Conservation (phyloP, 1,284 basidiomycete genomes). For the Ceratobasidium papillatum region DNA sequence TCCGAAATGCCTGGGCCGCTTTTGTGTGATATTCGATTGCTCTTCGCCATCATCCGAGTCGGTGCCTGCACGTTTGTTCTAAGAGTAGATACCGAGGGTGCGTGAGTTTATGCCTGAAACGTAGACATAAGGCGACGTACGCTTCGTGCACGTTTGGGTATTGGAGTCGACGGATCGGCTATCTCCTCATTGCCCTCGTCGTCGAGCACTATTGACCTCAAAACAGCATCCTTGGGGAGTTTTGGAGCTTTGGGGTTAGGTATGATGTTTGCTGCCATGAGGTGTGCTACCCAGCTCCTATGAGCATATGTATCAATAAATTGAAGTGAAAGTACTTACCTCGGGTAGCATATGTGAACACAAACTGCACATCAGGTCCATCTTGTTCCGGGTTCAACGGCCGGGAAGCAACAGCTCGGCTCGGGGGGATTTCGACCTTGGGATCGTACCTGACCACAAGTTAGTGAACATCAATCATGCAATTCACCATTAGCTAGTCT, state of each 20-base stretch:
- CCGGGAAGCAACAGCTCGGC: conserved; percentile 24
- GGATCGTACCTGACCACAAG: background rate
- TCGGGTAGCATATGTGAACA: conserved; percentile 37
- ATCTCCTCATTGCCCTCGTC: conserved; percentile 3
- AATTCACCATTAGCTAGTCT: background rate
- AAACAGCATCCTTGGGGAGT: background rate
- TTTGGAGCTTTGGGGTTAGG: conserved; percentile 18
- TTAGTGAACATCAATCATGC: background rate
- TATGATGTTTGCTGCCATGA: conserved; percentile 34
- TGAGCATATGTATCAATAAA: background rate
- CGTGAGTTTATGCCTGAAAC: background rate
- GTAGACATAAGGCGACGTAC: background rate
- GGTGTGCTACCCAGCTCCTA: conserved; percentile 13
- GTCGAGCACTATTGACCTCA: background rate
- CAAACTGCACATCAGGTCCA: conserved; percentile 37
- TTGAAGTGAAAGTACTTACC: conserved; percentile 5
- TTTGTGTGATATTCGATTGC: background rate
- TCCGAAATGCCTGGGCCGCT: background rate
- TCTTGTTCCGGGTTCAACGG: conserved; percentile 25
- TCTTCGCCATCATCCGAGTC: conserved; percentile 1
- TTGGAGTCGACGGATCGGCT: background rate
- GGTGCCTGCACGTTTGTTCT: conserved; percentile 27
- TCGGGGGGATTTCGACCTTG: conserved; percentile 25
- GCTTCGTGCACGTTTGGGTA: background rate
- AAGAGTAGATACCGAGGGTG: background rate